Base-by-base conservation (phyloP, 2,329 filamentous ascomycete species). In the Calonectria ilicicola region DNA sequence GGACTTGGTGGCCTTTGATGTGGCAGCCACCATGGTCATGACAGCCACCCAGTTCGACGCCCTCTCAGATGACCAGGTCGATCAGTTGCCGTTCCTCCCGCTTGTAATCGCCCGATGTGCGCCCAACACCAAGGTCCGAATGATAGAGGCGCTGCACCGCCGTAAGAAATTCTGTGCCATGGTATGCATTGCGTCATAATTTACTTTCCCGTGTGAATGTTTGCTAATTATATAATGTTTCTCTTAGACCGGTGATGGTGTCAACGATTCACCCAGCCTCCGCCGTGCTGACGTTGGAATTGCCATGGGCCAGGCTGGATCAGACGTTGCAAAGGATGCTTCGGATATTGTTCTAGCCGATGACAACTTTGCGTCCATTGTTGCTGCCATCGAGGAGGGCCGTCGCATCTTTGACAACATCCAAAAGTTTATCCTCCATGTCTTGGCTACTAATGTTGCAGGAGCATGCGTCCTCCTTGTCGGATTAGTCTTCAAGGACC, bases 341-440 rank as follows among this genome's bases (percentile, higher is more conserved):
- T 93, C 92, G 0, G 92, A 94, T 76, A 91, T 94, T 69, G 90
- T 94, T 15, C 84, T 94, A 7, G 92, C 91, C 0, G 92, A 94
- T 80, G 93, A 94, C 81, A 94, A 94, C 83, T 94, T 95, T 76
- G 92, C 92, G 3, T 91, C 89, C 6, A 94, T 94, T 69, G 88
- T 94, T 53, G 91, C 91, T 69, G 92, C 92, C 4, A 91, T 94
- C 23, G 91, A 93, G 80, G 92, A 94, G 82, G 93, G 93, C 29
- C 89, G 93, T 38, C 87, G 92, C 27, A 93, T 94, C 81, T 94
- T 94, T 79, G 92, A 94, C 81, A 94, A 94, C 80, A 94, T 94
- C 76, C 92, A 94, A 77, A 94, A 94, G 78, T 94, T 94, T 78
- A 90, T 94, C 21, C 87, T 94, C 4, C 92, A 93, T 82, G 85